phyloP scores from a whole-genome alignment of 2,329 filamentous ascomycete genomes.

The Nemania serpens region DNA sequence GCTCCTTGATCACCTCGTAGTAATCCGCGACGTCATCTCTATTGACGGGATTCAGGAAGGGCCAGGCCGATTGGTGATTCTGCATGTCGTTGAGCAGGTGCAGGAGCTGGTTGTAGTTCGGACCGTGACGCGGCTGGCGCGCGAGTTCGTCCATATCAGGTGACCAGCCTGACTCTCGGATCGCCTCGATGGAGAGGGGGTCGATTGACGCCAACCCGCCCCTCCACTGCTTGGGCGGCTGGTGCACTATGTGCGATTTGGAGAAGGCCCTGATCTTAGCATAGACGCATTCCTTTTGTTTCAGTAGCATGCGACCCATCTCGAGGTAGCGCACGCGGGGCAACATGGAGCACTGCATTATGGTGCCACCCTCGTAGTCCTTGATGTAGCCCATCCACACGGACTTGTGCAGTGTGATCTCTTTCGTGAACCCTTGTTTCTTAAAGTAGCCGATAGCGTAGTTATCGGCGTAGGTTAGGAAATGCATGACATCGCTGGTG shows the following conservation, averaged over 20 bases:
- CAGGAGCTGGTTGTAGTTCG: slow-evolving; percentile 92
- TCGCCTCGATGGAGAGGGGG: slow-evolving; percentile 83
- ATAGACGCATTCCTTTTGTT: slow-evolving; percentile 94
- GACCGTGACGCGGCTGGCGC: slow-evolving; percentile 90
- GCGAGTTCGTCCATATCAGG: slow-evolving; percentile 97
- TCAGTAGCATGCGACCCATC: slow-evolving; percentile 88
- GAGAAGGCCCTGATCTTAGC: slow-evolving; percentile 93
- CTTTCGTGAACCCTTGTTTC: slow-evolving; percentile 98
- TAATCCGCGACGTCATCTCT: slow-evolving; percentile 98
- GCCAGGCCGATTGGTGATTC: slow-evolving; percentile 92
- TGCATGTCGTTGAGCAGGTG: slow-evolving; percentile 94
- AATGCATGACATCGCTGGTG: slow-evolving; percentile 96
- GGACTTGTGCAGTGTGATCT: slow-evolving; percentile 87
- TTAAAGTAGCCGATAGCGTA: slow-evolving; percentile 99
- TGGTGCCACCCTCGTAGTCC: slow-evolving; percentile 97
- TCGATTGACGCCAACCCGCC: slow-evolving; percentile 76
- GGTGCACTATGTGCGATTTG: slow-evolving; percentile 84
- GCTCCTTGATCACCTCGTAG: slow-evolving; percentile 96
- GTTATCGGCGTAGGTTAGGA: slow-evolving; percentile 97
- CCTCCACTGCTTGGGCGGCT: slow-evolving; percentile 84
- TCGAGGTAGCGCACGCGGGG: slow-evolving; percentile 94
- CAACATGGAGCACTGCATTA: slow-evolving; percentile 99
- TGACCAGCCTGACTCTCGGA: slow-evolving; percentile 92
- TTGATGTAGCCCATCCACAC: slow-evolving; percentile 99
- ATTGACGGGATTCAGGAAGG: slow-evolving; percentile 91